Conservation (phyloP, 31 red algal species). For the Endocladia muricata region DNA sequence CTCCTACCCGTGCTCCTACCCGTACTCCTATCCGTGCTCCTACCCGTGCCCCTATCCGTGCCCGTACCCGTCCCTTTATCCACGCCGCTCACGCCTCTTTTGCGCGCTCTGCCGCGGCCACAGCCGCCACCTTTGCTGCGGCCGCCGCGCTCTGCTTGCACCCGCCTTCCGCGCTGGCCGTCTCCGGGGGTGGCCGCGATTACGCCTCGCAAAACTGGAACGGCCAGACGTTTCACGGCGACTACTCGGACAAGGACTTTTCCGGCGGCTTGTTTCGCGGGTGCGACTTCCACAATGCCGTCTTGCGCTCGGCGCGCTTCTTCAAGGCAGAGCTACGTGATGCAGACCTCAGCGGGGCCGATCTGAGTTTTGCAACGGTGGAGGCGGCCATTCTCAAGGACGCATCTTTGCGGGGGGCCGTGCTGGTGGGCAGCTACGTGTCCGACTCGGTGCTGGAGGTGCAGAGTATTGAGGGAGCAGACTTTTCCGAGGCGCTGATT, state of each 20-base stretch:
- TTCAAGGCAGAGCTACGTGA: slow-evolving; percentile 85
- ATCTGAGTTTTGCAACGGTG: slow-evolving; percentile 67
- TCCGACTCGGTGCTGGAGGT: slow-evolving; percentile 71
- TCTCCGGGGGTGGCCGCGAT: slow-evolving; percentile 83
- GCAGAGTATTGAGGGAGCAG: slow-evolving; percentile 42
- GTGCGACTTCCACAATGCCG: slow-evolving; percentile 50
- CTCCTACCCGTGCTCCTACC: too few relatives aligned
- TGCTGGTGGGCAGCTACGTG: slow-evolving; percentile 66
- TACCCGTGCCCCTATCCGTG: too few relatives aligned
- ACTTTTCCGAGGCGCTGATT: slow-evolving; percentile 84
- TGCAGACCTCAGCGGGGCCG: slow-evolving; percentile 61
- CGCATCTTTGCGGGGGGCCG: slow-evolving; percentile 42
- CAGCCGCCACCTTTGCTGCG: slow-evolving; percentile 1
- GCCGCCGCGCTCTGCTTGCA: not conserved
- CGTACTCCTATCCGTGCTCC: too few relatives aligned
- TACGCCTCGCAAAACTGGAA: slow-evolving; percentile 70
- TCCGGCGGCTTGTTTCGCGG: slow-evolving; percentile 64
- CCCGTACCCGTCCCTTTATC: too few relatives aligned
- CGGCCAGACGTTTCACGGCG: slow-evolving; percentile 67
- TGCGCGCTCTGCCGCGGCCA: too few relatives aligned
- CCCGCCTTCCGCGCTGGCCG: slow-evolving; percentile 43
- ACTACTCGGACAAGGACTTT: slow-evolving; percentile 73
- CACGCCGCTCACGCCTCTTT: too few relatives aligned
- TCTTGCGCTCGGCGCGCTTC: slow-evolving; percentile 72
- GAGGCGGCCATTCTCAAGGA: slow-evolving; percentile 76